These are phyloP conservation scores for Acer negundo DNA, from an alignment of 345 rosid genomes.

Conservation along the genomic window DNA sequence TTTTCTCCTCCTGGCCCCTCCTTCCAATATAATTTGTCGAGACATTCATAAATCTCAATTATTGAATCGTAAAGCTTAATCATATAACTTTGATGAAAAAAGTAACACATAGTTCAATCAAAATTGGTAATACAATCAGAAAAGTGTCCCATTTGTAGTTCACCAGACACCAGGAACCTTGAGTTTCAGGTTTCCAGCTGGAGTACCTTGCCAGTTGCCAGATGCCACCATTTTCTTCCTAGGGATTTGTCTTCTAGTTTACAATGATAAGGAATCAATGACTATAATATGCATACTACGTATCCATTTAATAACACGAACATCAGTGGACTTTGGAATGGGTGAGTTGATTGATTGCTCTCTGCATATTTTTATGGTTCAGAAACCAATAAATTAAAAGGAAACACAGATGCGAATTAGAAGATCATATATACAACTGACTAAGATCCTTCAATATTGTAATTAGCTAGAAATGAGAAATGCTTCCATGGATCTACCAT, in stretches of 20 bases:
- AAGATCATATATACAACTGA: not conserved
- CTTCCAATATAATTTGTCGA: not conserved
- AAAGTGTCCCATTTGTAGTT: not conserved
- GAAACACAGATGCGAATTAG: not conserved
- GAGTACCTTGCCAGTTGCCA: constrained; percentile 6
- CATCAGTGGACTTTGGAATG: not conserved
- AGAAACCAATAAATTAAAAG: not conserved
- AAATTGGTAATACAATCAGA: not conserved
- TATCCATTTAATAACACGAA: not conserved
- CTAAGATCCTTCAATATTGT: not conserved
- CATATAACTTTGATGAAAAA: constrained; percentile 1
- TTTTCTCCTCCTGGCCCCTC: not conserved
- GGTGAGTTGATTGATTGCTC: not conserved
- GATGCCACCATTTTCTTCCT: not conserved
- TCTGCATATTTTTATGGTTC: not conserved
- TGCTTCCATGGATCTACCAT: constrained; percentile 4
- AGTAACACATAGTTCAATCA: constrained; percentile 9
- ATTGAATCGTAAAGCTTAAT: constrained; percentile 8
- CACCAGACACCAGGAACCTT: not conserved
- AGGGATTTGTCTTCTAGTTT: constrained; percentile 21
- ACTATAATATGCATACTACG: not conserved
- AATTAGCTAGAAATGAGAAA: too few relatives aligned
- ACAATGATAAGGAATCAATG: constrained; percentile 13
- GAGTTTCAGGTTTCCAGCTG: constrained; percentile 21
- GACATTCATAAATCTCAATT: constrained; percentile 13